Evolutionary conservation across 1,139 yeast genomes (phyloP).

Genomic region (Candida tunisiensis): DNA sequence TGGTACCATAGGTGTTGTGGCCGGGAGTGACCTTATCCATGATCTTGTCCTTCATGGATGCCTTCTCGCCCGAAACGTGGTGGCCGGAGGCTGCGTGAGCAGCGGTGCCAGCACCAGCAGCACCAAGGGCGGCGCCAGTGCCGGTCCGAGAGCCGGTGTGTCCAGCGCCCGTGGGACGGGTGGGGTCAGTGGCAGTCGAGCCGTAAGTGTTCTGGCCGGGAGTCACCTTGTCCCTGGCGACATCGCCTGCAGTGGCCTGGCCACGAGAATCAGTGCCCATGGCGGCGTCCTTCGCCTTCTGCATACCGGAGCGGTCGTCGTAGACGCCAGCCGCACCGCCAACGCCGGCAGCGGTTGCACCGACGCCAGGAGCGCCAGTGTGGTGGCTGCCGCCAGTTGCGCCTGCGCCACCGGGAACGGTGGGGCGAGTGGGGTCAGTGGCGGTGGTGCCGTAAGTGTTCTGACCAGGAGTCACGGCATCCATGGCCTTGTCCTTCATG

Average conservation of each 20-base stretch:
- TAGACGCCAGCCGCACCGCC: not conserved
- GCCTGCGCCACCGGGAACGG: not conserved
- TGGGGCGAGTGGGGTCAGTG: not conserved
- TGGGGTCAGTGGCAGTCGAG: not conserved
- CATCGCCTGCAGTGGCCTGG: not conserved
- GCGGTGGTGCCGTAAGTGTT: not conserved
- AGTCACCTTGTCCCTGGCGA: not conserved
- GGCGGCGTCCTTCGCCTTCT: not conserved
- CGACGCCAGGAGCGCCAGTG: not conserved
- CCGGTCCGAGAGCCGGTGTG: not conserved
- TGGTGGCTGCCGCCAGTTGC: not conserved
- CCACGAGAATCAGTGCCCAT: not conserved
- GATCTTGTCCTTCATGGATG: too few relatives aligned
- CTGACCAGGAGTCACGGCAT: not conserved
- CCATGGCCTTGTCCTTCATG: not conserved
- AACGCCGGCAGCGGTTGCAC: not conserved
- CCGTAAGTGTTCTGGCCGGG: not conserved
- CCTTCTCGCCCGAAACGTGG: too few relatives aligned
- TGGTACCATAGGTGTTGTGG: too few relatives aligned
- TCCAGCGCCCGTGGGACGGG: not conserved
- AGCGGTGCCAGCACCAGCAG: slow-evolving; percentile 3
- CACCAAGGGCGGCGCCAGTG: slow-evolving; percentile 2
- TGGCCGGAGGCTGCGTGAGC: too few relatives aligned
- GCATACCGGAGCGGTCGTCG: not conserved
- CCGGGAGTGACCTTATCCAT: too few relatives aligned